Percentiles rank a stretch among this genome's conserved stretches.
Conservation (phyloP, 164 flowering plant species). For the Magnolia kwangsiensis region DNA sequence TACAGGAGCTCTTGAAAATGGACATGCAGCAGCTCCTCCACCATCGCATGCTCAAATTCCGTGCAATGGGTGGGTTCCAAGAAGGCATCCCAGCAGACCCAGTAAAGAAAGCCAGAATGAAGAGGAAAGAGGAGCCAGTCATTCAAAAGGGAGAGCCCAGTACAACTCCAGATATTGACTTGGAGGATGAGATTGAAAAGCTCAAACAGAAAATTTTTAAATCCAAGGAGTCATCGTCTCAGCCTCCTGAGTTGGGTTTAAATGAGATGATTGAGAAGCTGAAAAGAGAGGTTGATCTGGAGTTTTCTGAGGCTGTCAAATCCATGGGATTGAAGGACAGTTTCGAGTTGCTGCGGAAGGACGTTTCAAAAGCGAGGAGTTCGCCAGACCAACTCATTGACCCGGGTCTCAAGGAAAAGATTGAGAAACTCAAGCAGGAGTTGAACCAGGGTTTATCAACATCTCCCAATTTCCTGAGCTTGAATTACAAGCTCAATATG, state of each 20-base stretch:
- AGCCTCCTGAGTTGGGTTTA: slow-evolving; percentile 35
- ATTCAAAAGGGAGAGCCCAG: slow-evolving; percentile 16
- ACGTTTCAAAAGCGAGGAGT: slow-evolving; percentile 42
- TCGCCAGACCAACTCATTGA: slow-evolving; percentile 31
- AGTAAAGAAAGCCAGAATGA: slow-evolving; percentile 57
- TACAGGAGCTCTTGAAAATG: slow-evolving; percentile 76
- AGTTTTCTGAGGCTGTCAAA: slow-evolving; percentile 56
- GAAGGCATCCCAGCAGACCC: slow-evolving; percentile 68
- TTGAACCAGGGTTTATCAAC: slow-evolving; percentile 40
- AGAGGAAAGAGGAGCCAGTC: slow-evolving; percentile 50
- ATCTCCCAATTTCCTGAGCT: slow-evolving; percentile 63
- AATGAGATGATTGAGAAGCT: slow-evolving; percentile 61
- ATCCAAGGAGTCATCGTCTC: slow-evolving; percentile 44
- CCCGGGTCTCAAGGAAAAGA: slow-evolving; percentile 38
- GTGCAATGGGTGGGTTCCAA: slow-evolving; percentile 64
- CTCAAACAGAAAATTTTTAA: slow-evolving; percentile 52
- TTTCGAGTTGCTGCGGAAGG: slow-evolving; percentile 39
- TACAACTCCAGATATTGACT: slow-evolving; percentile 31
- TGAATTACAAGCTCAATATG: slow-evolving; percentile 56
- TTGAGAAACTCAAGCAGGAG: slow-evolving; percentile 49
- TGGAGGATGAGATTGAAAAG: slow-evolving; percentile 65
- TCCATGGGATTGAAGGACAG: slow-evolving; percentile 53
- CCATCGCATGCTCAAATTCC: slow-evolving; percentile 70
- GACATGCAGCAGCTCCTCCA: slow-evolving; percentile 49
- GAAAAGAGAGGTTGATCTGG: slow-evolving; percentile 57